These are phyloP conservation scores for Thinopyrum elongatum DNA, from an alignment of 176 grass and related monocot genomes.

Conservation along the genomic window DNA sequence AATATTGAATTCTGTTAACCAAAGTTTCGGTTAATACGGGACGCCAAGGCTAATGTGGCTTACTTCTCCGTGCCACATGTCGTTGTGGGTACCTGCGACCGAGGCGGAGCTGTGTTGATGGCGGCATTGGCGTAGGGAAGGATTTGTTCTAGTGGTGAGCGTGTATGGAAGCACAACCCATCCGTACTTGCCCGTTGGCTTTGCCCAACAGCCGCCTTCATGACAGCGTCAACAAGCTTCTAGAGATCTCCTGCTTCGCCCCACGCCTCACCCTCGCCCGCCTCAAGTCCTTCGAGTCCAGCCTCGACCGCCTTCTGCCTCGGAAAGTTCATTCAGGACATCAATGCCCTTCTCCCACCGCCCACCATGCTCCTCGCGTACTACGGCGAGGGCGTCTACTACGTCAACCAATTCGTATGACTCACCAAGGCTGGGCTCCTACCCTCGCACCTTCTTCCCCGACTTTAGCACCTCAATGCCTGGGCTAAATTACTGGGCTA, in stretches of 20 bases:
- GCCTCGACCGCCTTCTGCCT: constrained; percentile 81
- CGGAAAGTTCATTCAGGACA: constrained; percentile 80
- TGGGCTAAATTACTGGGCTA: constrained; percentile 60
- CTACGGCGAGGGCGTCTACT: constrained; percentile 58
- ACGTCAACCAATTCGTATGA: constrained; percentile 63
- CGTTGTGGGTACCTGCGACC: too few species aligned
- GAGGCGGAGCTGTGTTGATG: too few species aligned
- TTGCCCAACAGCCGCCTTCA: too few species aligned
- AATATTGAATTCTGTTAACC: too few species aligned
- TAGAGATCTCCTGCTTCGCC: constrained; percentile 89
- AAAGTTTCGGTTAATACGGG: too few species aligned
- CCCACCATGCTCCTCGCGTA: constrained; percentile 42
- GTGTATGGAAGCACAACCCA: too few species aligned
- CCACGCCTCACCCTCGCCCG: constrained; percentile 52
- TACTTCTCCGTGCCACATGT: too few species aligned
- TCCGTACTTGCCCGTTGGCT: too few species aligned
- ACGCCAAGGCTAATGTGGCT: too few species aligned
- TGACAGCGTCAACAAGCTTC: constrained; percentile 92
- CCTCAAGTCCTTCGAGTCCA: constrained; percentile 79
- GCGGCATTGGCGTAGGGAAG: too few species aligned
- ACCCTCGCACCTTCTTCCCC: constrained; percentile 41
- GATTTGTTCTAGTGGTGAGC: too few species aligned
- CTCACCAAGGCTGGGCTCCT: constrained; percentile 55
- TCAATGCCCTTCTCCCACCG: constrained; percentile 58
- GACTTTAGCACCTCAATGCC: constrained; percentile 48